phyloP scores from a whole-genome alignment of 805 yeast genomes.

The Cyberlindnera bimundalis region DNA sequence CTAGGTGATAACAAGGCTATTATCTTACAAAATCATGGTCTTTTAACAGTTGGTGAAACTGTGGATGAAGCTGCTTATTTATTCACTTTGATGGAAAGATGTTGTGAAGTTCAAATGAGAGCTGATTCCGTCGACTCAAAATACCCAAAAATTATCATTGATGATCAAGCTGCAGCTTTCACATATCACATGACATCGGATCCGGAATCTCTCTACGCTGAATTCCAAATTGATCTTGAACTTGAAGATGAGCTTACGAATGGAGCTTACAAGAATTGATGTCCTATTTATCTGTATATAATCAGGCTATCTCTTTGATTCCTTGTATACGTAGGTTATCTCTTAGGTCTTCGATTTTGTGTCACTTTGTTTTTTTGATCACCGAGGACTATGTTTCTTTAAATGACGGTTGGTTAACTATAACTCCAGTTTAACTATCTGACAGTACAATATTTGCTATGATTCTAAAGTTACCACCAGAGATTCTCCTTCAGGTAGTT shows the following conservation, averaged over 20 bases:
- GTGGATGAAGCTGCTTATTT: slow-evolving; percentile 74
- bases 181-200: slow-evolving; percentile 59
- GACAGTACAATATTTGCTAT: no score
- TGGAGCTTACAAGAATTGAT: slow-evolving; percentile 26
- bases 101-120: slow-evolving; percentile 62
- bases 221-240: slow-evolving; percentile 69
- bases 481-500: slow-evolving; percentile 15
- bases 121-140: slow-evolving; percentile 49
- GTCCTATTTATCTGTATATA: neutral
- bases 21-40: slow-evolving; percentile 70
- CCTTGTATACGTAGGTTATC: no score
- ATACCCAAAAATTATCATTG: slow-evolving; percentile 39
- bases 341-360: no score
- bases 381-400: no score
- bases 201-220: slow-evolving; percentile 65
- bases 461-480: slow-evolving; percentile 17
- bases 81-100: slow-evolving; percentile 58
- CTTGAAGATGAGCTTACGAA: slow-evolving; percentile 36
- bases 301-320: neutral
- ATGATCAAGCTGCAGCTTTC: slow-evolving; percentile 64
- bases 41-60: slow-evolving; percentile 64
- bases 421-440: no score
- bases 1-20: slow-evolving; percentile 52
- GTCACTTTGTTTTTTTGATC: no score
- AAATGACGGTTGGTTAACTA: no score